Evolutionary conservation across 1,284 basidiomycete genomes (phyloP), one percentile per base, ranked within the genome.

Genomic region (Cryptococcus sp.): DNA sequence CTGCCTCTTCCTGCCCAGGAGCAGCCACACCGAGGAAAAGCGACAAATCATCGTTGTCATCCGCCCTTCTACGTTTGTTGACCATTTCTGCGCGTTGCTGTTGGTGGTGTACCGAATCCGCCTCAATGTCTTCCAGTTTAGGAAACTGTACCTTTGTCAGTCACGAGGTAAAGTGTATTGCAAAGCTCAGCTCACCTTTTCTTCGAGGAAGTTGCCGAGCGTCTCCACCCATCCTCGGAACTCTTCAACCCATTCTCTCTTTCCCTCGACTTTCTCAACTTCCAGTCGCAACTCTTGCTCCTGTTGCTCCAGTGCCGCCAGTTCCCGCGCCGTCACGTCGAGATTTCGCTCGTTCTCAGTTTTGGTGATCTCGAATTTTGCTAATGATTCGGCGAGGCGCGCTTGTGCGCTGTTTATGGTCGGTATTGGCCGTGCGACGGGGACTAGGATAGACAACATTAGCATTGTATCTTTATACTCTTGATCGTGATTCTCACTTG

Each of bases 181-280:
- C 13, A 25, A 7, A n/a, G n/a, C n/a, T 11, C 5, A 61, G 23
- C 78, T 40, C 46, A 91, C 91, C 86, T 97, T 97, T 75, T 93
- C 91, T 70, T 95, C 93, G 40, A 97, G 80, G 74, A 97, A 96
- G 4, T 83, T 84, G 1, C 91, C 93, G 5, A 96, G 84, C 66
- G 86, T 86, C 74, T 97, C 93, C 0, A 94, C 82, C 88, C 91
- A 94, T 44, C 89, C 88, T 59, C 84, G 83, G 79, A 97, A 92
- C 54, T 87, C 86, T 16, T 82, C 82, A 66, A 95, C 93, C 91
- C 92, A 97, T 46, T 88, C 87, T 48, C 89, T 82, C 77, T 95
- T 95, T 48, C 81, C 83, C 72, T 93, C 93, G 0, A 91, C 88
- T 58, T 83, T 82, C 47, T 83, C 84, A 3, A 96, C 88, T 82